Evolutionary conservation across 2,329 filamentous ascomycete genomes (phyloP).

Genomic region (Grosmannia serpens): DNA sequence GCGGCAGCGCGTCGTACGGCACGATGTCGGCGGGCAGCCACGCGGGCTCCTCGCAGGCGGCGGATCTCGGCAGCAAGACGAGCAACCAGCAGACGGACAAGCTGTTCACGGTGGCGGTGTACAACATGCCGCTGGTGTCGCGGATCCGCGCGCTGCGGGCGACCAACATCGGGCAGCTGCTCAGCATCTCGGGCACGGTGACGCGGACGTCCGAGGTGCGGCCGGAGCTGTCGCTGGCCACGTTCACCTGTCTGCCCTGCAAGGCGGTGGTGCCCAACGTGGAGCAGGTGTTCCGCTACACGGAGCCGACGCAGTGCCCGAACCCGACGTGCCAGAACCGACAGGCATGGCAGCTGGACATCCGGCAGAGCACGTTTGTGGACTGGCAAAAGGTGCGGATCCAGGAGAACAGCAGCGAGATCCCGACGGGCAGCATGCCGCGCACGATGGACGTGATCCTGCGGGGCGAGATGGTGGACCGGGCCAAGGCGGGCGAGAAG

Average conservation of each 20-base stretch:
- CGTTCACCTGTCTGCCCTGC: constrained; percentile 85
- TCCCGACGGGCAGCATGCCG: constrained; percentile 97
- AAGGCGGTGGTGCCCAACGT: constrained; percentile 77
- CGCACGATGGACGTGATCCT: constrained; percentile 95
- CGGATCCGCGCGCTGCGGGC: constrained; percentile 78
- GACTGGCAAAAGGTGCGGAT: constrained; percentile 99
- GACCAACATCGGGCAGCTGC: constrained; percentile 78
- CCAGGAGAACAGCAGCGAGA: constrained; percentile 96
- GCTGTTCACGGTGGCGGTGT: constrained; percentile 85
- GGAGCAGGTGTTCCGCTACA: constrained; percentile 96
- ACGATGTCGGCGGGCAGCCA: constrained; percentile 57
- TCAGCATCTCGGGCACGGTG: constrained; percentile 93
- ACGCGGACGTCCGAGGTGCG: constrained; percentile 95
- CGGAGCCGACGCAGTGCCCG: constrained; percentile 90
- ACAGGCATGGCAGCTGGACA: constrained; percentile 90
- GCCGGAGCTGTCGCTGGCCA: constrained; percentile 82
- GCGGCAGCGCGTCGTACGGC: constrained; percentile 29
- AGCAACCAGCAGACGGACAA: constrained; percentile 94
- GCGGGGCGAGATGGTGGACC: constrained; percentile 92
- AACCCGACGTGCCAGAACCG: constrained; percentile 82
- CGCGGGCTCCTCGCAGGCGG: constrained; percentile 47
- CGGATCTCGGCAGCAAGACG: constrained; percentile 60
- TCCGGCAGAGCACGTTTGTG: constrained; percentile 91
- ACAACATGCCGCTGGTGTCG: constrained; percentile 81
- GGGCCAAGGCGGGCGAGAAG: constrained; percentile 94